phyloP scores from a whole-genome alignment of 2,329 filamentous ascomycete genomes.

The Aspergillus thermomutatus region DNA sequence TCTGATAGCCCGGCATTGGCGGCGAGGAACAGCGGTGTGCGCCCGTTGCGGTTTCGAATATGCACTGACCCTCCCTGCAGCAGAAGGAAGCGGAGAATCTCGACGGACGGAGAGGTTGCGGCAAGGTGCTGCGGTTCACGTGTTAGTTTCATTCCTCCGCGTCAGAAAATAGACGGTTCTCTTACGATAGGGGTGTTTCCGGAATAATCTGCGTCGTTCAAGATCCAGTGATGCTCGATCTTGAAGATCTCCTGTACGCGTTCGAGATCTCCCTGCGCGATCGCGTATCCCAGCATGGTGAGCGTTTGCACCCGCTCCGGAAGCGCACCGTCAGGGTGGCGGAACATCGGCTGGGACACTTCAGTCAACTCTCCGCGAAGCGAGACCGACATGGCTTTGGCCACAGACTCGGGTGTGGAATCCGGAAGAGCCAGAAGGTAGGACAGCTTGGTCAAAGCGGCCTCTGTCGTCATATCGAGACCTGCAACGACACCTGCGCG shows the following conservation, averaged over 20 bases:
- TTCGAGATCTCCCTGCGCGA: slow-evolving; percentile 66
- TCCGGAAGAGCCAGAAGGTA: slow-evolving; percentile 72
- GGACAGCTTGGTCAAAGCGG: slow-evolving; percentile 84
- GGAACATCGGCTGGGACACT: slow-evolving; percentile 67
- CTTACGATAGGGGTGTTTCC: slow-evolving; percentile 64
- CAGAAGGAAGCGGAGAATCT: slow-evolving; percentile 55
- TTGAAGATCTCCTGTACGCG: slow-evolving; percentile 66
- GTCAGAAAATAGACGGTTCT: neutral
- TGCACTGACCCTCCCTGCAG: slow-evolving; percentile 58
- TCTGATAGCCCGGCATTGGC: slow-evolving; percentile 54
- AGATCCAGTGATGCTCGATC: slow-evolving; percentile 62
- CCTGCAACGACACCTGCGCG: slow-evolving; percentile 85
- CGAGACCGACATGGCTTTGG: slow-evolving; percentile 67
- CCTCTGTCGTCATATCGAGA: slow-evolving; percentile 84
- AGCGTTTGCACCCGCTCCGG: slow-evolving; percentile 63
- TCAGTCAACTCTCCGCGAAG: slow-evolving; percentile 85
- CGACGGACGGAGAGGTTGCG: slow-evolving; percentile 53
- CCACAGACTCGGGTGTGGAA: slow-evolving; percentile 63
- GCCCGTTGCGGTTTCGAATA: slow-evolving; percentile 55
- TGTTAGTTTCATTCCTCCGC: slow-evolving; percentile 2
- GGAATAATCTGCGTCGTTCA: slow-evolving; percentile 75
- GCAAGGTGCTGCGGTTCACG: slow-evolving; percentile 50
- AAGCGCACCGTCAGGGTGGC: slow-evolving; percentile 63
- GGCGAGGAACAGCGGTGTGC: slow-evolving; percentile 59
- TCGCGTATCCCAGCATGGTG: slow-evolving; percentile 74